Percentiles rank a stretch among this genome's conserved stretches.
phyloP scores from a whole-genome alignment of 805 yeast species.

The Starmerella tilneyi region DNA sequence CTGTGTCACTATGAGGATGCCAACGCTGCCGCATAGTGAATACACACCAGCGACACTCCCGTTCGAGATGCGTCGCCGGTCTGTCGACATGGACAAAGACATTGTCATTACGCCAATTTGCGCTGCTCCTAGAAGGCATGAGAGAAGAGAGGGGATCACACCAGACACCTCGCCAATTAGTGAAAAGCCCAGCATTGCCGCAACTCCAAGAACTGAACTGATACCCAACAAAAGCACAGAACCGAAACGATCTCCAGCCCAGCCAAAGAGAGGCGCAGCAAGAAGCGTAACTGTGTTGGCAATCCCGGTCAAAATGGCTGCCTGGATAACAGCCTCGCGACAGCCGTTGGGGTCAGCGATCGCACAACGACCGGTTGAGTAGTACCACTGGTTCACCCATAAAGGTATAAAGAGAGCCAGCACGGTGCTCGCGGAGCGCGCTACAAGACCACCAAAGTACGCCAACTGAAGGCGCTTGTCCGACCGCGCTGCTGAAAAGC shows the following conservation, averaged over 20 bases:
- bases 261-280: constrained; percentile 56
- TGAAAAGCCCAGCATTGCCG: constrained; percentile 18
- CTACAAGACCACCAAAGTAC: constrained; percentile 50
- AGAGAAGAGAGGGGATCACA: constrained; percentile 32
- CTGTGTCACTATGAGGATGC: constrained; percentile 49
- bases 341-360: constrained; percentile 34
- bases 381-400: constrained; percentile 48
- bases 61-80: constrained; percentile 37
- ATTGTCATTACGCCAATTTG: constrained; percentile 54
- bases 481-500: constrained; percentile 39
- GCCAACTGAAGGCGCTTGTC: constrained; percentile 45
- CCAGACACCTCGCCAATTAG: constrained; percentile 33
- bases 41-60: constrained; percentile 64
- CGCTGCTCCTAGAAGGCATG: constrained; percentile 45
- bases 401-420: constrained; percentile 54
- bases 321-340: constrained; percentile 51
- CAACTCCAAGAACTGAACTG: constrained; percentile 24
- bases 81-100: constrained; percentile 53
- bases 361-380: constrained; percentile 42
- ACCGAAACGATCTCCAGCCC: constrained; percentile 41
- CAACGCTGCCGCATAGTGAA: constrained; percentile 58
- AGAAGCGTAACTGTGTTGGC: constrained; percentile 48
- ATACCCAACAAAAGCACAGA: constrained; percentile 31
- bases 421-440: constrained; percentile 52
- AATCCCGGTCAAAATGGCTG: constrained; percentile 63